phyloP scores from a whole-genome alignment of 2,329 filamentous ascomycete genomes.

The Pseudocercospora pini-densiflorae region DNA sequence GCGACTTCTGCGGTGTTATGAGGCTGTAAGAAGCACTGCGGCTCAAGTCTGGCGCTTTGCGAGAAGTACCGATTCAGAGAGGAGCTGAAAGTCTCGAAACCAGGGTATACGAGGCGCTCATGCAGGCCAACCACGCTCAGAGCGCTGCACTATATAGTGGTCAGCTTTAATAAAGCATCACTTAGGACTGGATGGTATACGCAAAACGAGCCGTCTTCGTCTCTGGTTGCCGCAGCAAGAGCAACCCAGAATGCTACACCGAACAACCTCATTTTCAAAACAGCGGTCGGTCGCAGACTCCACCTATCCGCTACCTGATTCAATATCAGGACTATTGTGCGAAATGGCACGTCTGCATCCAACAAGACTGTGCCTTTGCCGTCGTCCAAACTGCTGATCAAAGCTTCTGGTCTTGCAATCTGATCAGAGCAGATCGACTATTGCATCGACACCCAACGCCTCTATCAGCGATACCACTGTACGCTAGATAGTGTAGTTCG shows the following conservation, averaged over 20 bases:
- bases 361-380: neutral
- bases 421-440: neutral
- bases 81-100: neutral
- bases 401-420: neutral
- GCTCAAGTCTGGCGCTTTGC: conserved; percentile 1
- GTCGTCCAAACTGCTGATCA: neutral
- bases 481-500: neutral
- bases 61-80: conserved; percentile 10
- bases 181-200: neutral
- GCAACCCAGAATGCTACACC: neutral
- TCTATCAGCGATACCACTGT: neutral
- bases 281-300: neutral
- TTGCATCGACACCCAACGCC: neutral
- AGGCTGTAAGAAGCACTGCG: conserved; percentile 11
- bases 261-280: neutral
- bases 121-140: neutral
- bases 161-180: neutral
- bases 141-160: neutral
- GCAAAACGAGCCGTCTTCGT: conserved; percentile 1
- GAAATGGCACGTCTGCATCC: neutral
- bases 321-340: neutral
- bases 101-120: conserved; percentile 4
- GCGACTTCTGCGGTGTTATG: conserved; percentile 10
- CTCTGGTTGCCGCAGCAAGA: neutral
- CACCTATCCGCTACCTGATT: neutral